phyloP scores from a whole-genome alignment of 106 monocot species.

The Platanthera guangdongensis region DNA sequence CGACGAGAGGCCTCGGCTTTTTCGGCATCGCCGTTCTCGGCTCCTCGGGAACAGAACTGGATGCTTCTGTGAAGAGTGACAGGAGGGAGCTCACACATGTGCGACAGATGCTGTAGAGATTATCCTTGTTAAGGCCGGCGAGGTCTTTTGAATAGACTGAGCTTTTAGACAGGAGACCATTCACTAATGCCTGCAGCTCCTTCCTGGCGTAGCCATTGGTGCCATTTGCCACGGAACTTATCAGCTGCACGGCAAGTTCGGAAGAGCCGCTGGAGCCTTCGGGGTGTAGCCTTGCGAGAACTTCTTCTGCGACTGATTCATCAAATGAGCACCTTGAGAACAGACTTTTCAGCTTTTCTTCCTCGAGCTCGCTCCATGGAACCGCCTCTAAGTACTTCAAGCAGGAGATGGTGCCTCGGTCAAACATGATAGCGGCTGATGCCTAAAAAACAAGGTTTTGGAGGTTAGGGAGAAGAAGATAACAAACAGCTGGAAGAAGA shows the following conservation, averaged over 20 bases:
- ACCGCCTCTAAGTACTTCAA: conserved; percentile 79
- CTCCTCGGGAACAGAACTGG: conserved; percentile 2
- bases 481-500: not conserved
- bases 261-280: conserved; percentile 23
- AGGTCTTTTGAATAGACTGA: conserved; percentile 65
- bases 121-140: conserved; percentile 52
- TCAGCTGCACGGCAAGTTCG: conserved; percentile 44
- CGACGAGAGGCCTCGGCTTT: conserved; percentile 31
- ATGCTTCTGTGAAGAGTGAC: conserved; percentile 55
- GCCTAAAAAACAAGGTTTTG: conserved; percentile 35
- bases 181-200: conserved; percentile 63
- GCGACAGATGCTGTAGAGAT: conserved; percentile 45
- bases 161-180: conserved; percentile 66
- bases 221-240: conserved; percentile 59
- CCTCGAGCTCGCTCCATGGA: conserved; percentile 82
- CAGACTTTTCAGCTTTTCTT: conserved; percentile 60
- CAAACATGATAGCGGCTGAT: conserved; percentile 63
- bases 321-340: conserved; percentile 38
- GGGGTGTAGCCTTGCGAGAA: conserved; percentile 45
- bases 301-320: conserved; percentile 30
- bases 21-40: not conserved
- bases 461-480: not conserved
- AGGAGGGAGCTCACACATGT: conserved; percentile 49
- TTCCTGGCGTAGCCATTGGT: conserved; percentile 43
- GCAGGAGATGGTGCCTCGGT: conserved; percentile 58